A percentile compares a stretch with the other conserved stretches of the same genome.
These are phyloP conservation scores for Saccharata proteae DNA, from an alignment of 2,329 filamentous ascomycete species.

Conservation along the genomic window DNA sequence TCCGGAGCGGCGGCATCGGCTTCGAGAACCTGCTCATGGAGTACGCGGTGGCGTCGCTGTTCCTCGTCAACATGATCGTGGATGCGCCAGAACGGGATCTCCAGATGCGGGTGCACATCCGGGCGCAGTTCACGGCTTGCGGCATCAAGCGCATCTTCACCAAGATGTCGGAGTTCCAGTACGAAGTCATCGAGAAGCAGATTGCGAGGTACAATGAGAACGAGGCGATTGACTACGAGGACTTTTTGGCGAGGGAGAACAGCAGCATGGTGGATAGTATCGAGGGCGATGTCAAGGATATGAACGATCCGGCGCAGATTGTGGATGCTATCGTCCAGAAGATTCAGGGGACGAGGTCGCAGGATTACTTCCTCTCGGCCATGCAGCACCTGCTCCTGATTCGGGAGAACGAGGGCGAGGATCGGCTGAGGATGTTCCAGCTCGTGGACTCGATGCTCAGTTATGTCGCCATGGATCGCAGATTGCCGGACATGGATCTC, in stretches of 20 bases:
- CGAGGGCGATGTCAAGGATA: conserved; percentile 77
- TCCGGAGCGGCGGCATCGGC: conserved; percentile 88
- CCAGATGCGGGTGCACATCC: conserved; percentile 83
- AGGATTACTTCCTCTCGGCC: conserved; percentile 92
- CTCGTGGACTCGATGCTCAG: conserved; percentile 97
- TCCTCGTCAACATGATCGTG: conserved; percentile 92
- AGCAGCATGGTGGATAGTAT: conserved; percentile 81
- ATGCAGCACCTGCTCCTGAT: conserved; percentile 92
- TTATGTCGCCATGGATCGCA: conserved; percentile 95
- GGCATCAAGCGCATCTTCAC: conserved; percentile 86
- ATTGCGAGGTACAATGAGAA: conserved; percentile 87
- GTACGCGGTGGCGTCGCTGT: conserved; percentile 88
- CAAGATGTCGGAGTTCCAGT: conserved; percentile 98
- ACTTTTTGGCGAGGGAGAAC: conserved; percentile 83
- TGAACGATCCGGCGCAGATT: conserved; percentile 87
- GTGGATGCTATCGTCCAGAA: conserved; percentile 84
- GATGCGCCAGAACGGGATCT: conserved; percentile 83
- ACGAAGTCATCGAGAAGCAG: conserved; percentile 97
- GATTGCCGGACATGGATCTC: conserved; percentile 90
- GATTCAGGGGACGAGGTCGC: conserved; percentile 68
- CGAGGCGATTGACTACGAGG: conserved; percentile 96
- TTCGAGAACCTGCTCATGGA: conserved; percentile 99
- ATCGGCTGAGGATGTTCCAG: conserved; percentile 90
- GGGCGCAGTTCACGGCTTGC: conserved; percentile 90
- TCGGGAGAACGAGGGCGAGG: conserved; percentile 80